Evolutionary conservation across 2,329 filamentous ascomycete genomes (phyloP), one percentile per base, ranked within the genome.

Genomic region (Neoarthrinium moseri): DNA sequence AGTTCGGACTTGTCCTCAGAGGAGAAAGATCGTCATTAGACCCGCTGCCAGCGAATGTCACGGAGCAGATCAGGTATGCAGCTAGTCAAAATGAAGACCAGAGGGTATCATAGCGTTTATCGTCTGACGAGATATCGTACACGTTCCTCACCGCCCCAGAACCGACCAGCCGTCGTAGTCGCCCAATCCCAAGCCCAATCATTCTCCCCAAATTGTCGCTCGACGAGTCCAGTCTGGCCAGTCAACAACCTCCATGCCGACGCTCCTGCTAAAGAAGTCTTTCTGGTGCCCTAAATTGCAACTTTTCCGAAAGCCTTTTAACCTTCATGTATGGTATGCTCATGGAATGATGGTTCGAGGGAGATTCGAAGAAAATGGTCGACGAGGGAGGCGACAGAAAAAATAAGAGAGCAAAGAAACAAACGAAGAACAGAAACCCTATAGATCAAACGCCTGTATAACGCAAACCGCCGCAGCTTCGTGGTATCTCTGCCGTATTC

Each of bases 51-150:
- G n/a, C n/a, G n/a, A 35, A 18, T 18, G 32, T 7, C 8, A 12
- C 8, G 32, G 32, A 13, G 32, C 15, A 35, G 32, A 10, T 7
- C 32, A 35, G 32, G 7, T 22, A 21, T 23, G 36, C n/a, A n/a
- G n/a, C n/a, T n/a, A n/a, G n/a, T n/a, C n/a, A n/a, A n/a, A n/a
- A n/a, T 36, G n/a, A n/a, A 42, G 29, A 55, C 47, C 51, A 53
- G 51, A 56, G 56, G 56, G 56, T 58, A 57, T 57, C 56, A 54
- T 56, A 54, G 53, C 49, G 38, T 56, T 46, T 52, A 51, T 56
- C 46, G 17, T 45, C 42, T 48, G 23, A 8, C 27, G 32, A 32
- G 21, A 49, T 51, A 53, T 55, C 43, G 47, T 56, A 56, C 54
- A 56, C 44, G 34, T 24, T 18, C 36, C 8, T n/a, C n/a, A n/a